phyloP scores from a whole-genome alignment of 495 filamentous ascomycete species.

The Lindgomyces ingoldianus region DNA sequence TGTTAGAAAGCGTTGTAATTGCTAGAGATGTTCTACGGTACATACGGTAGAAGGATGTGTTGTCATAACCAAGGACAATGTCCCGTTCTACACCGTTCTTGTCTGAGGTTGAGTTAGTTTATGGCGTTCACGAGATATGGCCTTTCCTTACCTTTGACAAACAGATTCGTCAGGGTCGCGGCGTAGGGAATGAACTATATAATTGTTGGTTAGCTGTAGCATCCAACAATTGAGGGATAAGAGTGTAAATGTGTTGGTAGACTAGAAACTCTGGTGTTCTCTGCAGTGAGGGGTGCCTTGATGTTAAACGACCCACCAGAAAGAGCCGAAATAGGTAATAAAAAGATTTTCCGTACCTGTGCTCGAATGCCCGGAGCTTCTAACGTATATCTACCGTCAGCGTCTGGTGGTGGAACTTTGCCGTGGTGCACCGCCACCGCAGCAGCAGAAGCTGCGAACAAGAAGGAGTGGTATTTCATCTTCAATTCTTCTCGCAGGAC shows the following conservation, averaged over 20 bases:
- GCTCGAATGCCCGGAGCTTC: conserved; percentile 54
- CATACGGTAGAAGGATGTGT: conserved; percentile 53
- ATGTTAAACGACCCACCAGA: neutral
- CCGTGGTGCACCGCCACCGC: conserved; percentile 2
- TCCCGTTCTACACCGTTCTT: conserved; percentile 57
- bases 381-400: conserved; percentile 53
- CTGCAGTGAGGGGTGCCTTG: neutral
- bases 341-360: conserved; percentile 45
- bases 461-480: conserved; percentile 15
- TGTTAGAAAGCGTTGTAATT: conserved; percentile 7
- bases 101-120: conserved; percentile 39
- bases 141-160: conserved; percentile 46
- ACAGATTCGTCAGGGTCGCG: conserved; percentile 59
- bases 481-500: neutral
- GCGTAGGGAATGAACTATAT: conserved; percentile 58
- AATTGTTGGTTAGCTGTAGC: neutral
- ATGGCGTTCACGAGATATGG: neutral
- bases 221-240: neutral
- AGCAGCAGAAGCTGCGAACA: conserved; percentile 19
- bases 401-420: conserved; percentile 33
- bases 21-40: conserved; percentile 8
- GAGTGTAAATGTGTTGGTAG: neutral
- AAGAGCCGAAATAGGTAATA: neutral
- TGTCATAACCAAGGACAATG: conserved; percentile 57
- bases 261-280: neutral